Evolutionary conservation across 805 yeast species (phyloP), one percentile per base, ranked within the genome.

Genomic region (Saitoella complicata): DNA sequence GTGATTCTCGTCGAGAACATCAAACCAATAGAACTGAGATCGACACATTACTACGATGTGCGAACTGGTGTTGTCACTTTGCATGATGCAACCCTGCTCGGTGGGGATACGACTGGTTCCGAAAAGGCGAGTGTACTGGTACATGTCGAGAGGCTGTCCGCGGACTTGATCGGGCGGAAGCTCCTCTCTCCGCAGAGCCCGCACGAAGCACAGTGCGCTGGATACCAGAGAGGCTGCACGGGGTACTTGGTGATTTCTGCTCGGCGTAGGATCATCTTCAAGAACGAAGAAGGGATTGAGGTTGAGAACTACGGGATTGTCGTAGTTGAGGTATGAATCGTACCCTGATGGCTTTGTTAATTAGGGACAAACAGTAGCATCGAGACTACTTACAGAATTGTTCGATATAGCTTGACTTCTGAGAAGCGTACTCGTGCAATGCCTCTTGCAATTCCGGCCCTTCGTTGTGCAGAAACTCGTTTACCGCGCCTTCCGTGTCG

Each of bases 1-100:
- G 58, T 81, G 75, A 50, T 76, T 64, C 41, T 69, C 68, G 60
- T 85, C 93, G 53, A 86, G 65, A 1, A 86, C 96, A 58, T 86
- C 95, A 58, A 86, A 86, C 95, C 95, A 86, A 63, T 86, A 86
- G 60, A 85, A 83, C 61, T 86, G 95, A 1, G 94, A 81, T 55
- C 81, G 78, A 49, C 84, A 77, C 59, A 84, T 64, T 10, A 86
- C 87, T 7, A 85, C 78, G 35, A 86, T 75, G 60, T 86, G 95
- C 55, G 76, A 80, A 1, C 91, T 76, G 7, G 75, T 67, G 6
- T 69, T 58, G 60, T 83, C 94, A 1, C 83, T 73, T 61, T 85
- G 94, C 77, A 86, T 76, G 45, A 81, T 75, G 60, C 96, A 86
- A 3, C 94, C 93, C 2, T 73, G 69, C 21, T 71, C 69, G 1